phyloP scores from a whole-genome alignment of 805 yeast species.

The Candida qinlingensis region DNA sequence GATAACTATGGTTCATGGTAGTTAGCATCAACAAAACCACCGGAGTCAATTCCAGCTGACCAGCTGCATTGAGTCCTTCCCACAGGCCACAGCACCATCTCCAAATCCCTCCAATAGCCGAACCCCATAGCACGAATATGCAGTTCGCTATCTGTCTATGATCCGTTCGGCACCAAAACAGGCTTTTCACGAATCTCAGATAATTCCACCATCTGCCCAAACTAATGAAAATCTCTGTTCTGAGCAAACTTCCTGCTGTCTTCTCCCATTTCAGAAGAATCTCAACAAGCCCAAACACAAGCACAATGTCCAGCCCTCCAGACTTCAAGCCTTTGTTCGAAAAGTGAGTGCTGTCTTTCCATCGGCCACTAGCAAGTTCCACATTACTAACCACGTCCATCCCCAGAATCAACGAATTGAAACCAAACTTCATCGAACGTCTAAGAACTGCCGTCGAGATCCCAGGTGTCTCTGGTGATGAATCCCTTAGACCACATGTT shows the following conservation, averaged over 20 bases:
- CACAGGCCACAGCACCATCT: too few species aligned
- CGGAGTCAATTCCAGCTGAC: too few species aligned
- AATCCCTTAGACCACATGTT: constrained; percentile 80
- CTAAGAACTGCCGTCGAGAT: constrained; percentile 84
- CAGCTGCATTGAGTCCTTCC: too few species aligned
- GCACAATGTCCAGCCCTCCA: constrained; percentile 7
- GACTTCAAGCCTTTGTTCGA: constrained; percentile 12
- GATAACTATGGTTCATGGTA: too few species aligned
- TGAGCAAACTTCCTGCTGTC: background rate
- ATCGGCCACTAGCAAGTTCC: background rate
- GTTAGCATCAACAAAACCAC: too few species aligned
- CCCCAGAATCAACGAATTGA: constrained; percentile 61
- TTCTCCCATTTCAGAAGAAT: too few species aligned
- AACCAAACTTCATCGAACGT: constrained; percentile 68
- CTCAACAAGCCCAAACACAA: background rate
- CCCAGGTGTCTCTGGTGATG: constrained; percentile 93
- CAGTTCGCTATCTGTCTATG: too few species aligned
- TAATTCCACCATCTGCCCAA: background rate
- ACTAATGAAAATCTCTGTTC: background rate
- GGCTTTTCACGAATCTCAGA: too few species aligned
- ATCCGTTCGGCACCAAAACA: too few species aligned
- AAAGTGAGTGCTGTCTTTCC: constrained; percentile 7
- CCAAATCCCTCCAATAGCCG: too few species aligned
- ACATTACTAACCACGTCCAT: too few species aligned
- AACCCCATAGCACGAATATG: too few species aligned